phyloP scores from a whole-genome alignment of 2,329 filamentous ascomycete species.

The Amauroascus verrucosus region DNA sequence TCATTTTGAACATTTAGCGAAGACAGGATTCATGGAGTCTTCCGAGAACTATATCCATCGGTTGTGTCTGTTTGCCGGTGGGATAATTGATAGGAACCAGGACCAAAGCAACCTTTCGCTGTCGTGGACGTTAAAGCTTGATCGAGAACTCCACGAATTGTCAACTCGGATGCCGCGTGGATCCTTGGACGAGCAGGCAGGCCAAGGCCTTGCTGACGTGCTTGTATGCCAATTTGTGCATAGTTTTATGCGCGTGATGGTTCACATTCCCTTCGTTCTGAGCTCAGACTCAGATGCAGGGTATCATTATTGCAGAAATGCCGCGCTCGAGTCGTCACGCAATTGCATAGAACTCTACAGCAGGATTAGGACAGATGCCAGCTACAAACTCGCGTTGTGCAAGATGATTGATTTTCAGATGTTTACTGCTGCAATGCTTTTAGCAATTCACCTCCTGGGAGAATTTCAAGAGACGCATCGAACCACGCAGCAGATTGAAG shows the following conservation, averaged over 20 bases:
- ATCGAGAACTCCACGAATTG: slow-evolving; percentile 32
- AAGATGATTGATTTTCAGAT: slow-evolving; percentile 41
- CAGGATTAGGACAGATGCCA: slow-evolving; percentile 23
- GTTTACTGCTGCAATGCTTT: slow-evolving; percentile 38
- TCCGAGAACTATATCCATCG: slow-evolving; percentile 25
- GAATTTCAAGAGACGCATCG: slow-evolving; percentile 23
- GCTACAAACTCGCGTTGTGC: slow-evolving; percentile 25
- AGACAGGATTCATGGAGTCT: slow-evolving; percentile 13
- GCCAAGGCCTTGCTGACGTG: background rate
- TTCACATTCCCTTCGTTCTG: slow-evolving; percentile 42
- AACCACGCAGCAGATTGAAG: slow-evolving; percentile 25
- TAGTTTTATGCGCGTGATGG: slow-evolving; percentile 30
- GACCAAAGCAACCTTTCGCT: slow-evolving; percentile 29
- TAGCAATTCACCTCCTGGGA: slow-evolving; percentile 37
- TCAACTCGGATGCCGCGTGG: slow-evolving; percentile 23
- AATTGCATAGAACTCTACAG: slow-evolving; percentile 34
- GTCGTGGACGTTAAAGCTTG: slow-evolving; percentile 32
- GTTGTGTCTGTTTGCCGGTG: slow-evolving; percentile 29
- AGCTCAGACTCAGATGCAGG: slow-evolving; percentile 28
- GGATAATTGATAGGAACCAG: slow-evolving; percentile 36
- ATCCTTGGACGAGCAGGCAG: background rate
- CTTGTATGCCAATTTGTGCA: slow-evolving; percentile 34
- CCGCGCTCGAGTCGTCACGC: slow-evolving; percentile 35
- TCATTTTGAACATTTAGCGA: slow-evolving; percentile 22
- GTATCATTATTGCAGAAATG: slow-evolving; percentile 32